Evolutionary conservation across 345 rosid genomes (phyloP), one percentile per base, ranked within the genome.

Genomic region (Eucalyptus rudis): DNA sequence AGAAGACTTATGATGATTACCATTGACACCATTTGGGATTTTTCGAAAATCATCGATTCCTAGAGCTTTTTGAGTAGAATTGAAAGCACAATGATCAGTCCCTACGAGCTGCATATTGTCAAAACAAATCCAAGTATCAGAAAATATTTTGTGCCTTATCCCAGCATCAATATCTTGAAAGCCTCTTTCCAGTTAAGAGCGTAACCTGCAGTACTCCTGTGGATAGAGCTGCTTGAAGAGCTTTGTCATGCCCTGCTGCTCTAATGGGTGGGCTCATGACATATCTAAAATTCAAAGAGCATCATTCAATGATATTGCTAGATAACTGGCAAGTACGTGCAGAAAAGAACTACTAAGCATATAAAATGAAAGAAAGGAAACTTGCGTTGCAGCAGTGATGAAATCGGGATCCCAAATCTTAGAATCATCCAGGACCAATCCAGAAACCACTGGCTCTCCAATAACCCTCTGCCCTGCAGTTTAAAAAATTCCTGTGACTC

Each of bases 201-300:
- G 47, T 88, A 88, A 98, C 99, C 98, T 98, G 99, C 90, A 98
- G 93, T 87, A 95, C 87, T 91, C 99, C 99, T n/a, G 93, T 91
- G 50, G 99, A 94, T 90, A 98, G 98, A 88, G 99, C 99, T 87
- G 95, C 97, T 93, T 96, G 98, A 80, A 98, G 92, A 92, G 97
- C 98, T 91, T 96, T 95, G 89, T 92, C 93, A 89, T 98, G 99
- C 88, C 99, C 99, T 59, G 96, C 86, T 92, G 95, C 88, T 91
- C 99, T 95, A 44, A 98, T 94, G 43, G 99, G 99, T 86, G 99
- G 99, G 91, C 99, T 98, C 99, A 97, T 98, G 88, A 98, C 98
- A 94, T 92, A 97, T 94, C 99, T 98, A 94, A 90, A 92, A 62
- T 88, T 45, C 86, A 87, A 36, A 88, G 79, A 91, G 54, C 25